These are phyloP conservation scores for Arthonia radiata DNA, from an alignment of 495 filamentous ascomycete species.

Conservation along the genomic window DNA sequence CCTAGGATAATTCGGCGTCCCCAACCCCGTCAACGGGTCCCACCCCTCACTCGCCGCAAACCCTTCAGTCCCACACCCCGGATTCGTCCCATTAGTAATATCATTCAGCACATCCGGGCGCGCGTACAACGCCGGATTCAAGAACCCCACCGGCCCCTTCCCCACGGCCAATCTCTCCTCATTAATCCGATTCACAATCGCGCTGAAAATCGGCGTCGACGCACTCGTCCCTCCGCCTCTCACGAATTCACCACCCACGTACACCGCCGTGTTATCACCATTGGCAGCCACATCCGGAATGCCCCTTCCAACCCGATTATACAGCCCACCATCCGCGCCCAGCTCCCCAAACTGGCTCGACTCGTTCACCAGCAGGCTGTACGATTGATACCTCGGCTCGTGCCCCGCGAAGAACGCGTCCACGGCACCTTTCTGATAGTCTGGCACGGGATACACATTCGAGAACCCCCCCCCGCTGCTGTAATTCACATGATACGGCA, in stretches of 20 bases:
- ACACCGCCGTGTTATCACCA: not conserved
- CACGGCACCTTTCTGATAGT: constrained; percentile 15
- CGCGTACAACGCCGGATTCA: constrained; percentile 23
- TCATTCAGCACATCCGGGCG: constrained; percentile 6
- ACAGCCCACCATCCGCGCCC: not conserved
- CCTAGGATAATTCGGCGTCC: constrained; percentile 2
- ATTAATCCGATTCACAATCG: constrained; percentile 30
- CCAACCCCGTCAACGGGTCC: constrained; percentile 3
- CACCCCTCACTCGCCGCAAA: constrained; percentile 4
- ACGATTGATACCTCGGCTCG: constrained; percentile 8
- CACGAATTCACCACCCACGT: not conserved
- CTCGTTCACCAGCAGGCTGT: too few species aligned
- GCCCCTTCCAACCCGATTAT: not conserved
- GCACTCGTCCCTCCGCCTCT: not conserved
- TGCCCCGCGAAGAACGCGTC: constrained; percentile 10
- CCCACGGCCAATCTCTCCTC: constrained; percentile 24
- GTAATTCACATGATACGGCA: constrained; percentile 2
- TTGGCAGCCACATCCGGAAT: not conserved
- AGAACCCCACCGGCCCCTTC: constrained; percentile 28
- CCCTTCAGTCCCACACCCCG: constrained; percentile 5
- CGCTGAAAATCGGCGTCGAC: constrained; percentile 25
- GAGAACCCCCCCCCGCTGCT: constrained; percentile 15
- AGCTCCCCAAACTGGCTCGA: too few species aligned
- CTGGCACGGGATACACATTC: constrained; percentile 17
- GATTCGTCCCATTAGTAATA: constrained; percentile 5